phyloP scores from a whole-genome alignment of 1,139 yeast species.

The Pichia sp. region DNA sequence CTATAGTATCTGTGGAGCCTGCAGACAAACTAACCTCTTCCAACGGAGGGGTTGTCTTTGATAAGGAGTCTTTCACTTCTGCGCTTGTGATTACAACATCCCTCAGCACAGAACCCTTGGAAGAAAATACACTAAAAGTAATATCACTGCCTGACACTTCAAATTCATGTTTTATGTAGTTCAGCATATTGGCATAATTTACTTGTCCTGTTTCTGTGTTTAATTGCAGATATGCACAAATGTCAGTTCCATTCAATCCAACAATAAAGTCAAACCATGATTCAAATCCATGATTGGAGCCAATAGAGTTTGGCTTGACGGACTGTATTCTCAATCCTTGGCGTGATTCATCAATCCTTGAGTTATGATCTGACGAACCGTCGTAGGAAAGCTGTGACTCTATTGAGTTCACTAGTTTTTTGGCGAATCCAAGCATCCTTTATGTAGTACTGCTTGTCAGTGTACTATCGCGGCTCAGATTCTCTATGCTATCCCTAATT shows the following conservation, averaged over 20 bases:
- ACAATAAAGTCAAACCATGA: constrained; percentile 84
- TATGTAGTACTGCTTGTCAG: no score
- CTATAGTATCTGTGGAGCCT: constrained; percentile 19
- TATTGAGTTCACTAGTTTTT: constrained; percentile 70
- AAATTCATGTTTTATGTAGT: constrained; percentile 37
- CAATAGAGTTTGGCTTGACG: constrained; percentile 42
- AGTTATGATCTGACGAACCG: constrained; percentile 10
- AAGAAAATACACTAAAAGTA: constrained; percentile 75
- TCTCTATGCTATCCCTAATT: no score
- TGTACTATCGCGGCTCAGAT: no score
- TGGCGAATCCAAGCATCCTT: constrained; percentile 85
- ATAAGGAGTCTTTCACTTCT: constrained; percentile 15
- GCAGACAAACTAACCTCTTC: constrained; percentile 19
- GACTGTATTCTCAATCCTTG: constrained; percentile 55
- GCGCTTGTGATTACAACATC: constrained; percentile 45
- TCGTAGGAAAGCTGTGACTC: constrained; percentile 39
- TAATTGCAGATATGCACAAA: constrained; percentile 27
- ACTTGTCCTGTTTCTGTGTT: constrained; percentile 17
- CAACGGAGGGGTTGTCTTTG: constrained; percentile 9
- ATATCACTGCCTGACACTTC: constrained; percentile 34
- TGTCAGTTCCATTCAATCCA: constrained; percentile 69
- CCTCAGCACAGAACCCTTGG: constrained; percentile 76
- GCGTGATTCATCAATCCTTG: constrained; percentile 21
- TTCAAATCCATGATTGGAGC: constrained; percentile 53
- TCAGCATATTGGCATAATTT: constrained; percentile 22